Conservation (phyloP, 306 rosid species). For the Echinosophora koreensis region DNA sequence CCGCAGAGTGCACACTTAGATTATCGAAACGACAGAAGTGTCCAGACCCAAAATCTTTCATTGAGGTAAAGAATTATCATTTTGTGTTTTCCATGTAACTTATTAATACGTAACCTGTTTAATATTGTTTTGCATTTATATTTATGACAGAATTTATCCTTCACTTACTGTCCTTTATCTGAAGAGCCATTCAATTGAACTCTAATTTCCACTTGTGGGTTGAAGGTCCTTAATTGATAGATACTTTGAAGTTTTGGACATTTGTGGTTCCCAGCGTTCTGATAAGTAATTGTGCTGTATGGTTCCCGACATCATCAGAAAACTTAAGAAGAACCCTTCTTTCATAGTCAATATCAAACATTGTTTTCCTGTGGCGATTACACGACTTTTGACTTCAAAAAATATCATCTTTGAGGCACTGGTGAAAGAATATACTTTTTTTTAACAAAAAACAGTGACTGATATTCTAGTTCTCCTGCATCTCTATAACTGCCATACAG, state of each 20-base stretch:
- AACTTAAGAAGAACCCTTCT: neutral
- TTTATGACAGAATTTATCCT: conserved; percentile 27
- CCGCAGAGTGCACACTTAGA: conserved; percentile 79
- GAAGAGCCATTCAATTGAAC: conserved; percentile 4
- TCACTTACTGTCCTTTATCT: conserved; percentile 1
- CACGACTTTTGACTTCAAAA: neutral
- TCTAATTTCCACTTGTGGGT: conserved; percentile 23
- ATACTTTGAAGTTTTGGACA: conserved; percentile 22
- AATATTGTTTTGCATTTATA: neutral
- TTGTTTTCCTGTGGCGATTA: conserved; percentile 5
- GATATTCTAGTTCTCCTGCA: neutral
- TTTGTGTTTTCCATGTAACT: conserved; percentile 28
- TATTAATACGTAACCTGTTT: neutral
- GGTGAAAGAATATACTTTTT: neutral
- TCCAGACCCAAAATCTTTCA: conserved; percentile 76
- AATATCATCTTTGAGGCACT: conserved; percentile 9
- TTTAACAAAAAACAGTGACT: neutral
- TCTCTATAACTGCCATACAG: neutral
- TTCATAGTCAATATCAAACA: neutral
- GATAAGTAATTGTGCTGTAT: conserved; percentile 7
- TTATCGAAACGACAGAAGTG: conserved; percentile 75
- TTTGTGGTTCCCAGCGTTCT: conserved; percentile 15
- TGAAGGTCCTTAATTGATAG: conserved; percentile 7
- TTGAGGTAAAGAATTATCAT: conserved; percentile 61
- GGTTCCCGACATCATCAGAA: conserved; percentile 13